phyloP scores from a whole-genome alignment of 257 asterid genomes.

The Fraxinus quadrangulata region DNA sequence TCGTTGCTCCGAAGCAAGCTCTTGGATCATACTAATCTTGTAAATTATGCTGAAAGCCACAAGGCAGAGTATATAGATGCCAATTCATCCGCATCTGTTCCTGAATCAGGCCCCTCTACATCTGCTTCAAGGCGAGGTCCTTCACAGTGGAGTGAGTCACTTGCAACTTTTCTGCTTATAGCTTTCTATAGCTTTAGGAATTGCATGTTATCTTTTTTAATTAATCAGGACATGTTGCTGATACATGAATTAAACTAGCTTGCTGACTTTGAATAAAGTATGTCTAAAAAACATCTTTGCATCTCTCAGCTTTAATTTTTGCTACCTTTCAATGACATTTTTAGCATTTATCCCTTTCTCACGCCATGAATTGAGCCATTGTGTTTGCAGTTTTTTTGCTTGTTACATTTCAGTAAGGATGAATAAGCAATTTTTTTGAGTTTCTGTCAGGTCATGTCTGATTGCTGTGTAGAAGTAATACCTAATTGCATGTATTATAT shows the following conservation, averaged over 20 bases:
- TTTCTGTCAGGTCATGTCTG: too few species aligned
- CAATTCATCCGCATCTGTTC: conserved; percentile 45
- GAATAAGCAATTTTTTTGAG: too few species aligned
- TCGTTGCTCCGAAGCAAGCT: conserved; percentile 79
- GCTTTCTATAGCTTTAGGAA: neutral
- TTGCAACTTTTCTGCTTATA: conserved; percentile 5
- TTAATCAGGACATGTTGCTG: conserved; percentile 12
- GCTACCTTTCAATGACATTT: neutral
- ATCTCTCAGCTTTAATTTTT: neutral
- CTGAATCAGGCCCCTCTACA: conserved; percentile 70
- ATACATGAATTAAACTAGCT: conserved; percentile 5
- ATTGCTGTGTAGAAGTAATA: too few species aligned
- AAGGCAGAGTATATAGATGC: conserved; percentile 64
- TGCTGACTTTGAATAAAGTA: neutral
- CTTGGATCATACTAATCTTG: conserved; percentile 68
- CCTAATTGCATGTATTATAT: too few species aligned
- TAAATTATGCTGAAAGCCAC: conserved; percentile 68
- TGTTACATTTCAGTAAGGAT: neutral
- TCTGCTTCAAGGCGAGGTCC: conserved; percentile 60
- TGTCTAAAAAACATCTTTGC: neutral
- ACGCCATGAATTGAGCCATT: neutral
- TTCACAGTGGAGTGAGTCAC: conserved; percentile 76
- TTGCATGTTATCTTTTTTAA: conserved; percentile 3
- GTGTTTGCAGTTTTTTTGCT: neutral
- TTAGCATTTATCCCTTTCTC: neutral